Conservation (phyloP, 2,329 filamentous ascomycete genomes). For the Aspergillus brasiliensis region DNA sequence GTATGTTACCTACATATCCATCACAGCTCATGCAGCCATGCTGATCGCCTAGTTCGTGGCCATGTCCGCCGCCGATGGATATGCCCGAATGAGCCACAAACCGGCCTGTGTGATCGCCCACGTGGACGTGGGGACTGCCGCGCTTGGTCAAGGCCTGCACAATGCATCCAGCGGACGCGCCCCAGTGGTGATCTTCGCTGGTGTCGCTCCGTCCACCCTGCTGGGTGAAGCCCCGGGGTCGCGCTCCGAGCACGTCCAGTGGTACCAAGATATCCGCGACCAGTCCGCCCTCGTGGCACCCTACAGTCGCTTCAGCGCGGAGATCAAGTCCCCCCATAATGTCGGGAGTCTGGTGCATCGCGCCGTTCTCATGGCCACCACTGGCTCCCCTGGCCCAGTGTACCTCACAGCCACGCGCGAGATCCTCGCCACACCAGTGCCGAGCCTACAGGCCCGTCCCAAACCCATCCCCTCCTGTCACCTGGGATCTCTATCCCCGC, state of each 20-base stretch:
- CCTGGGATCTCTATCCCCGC: constrained; percentile 9
- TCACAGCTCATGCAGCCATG: too few species aligned
- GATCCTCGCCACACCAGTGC: constrained; percentile 59
- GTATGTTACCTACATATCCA: background rate
- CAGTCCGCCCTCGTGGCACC: constrained; percentile 76
- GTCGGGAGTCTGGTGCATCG: constrained; percentile 85
- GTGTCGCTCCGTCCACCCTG: constrained; percentile 12
- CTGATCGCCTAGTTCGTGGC: constrained; percentile 10
- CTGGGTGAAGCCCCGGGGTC: constrained; percentile 11
- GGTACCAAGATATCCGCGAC: constrained; percentile 78
- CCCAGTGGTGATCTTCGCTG: constrained; percentile 14
- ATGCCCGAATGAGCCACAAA: constrained; percentile 12
- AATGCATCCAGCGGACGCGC: constrained; percentile 17
- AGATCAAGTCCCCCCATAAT: constrained; percentile 79
- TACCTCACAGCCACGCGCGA: constrained; percentile 78
- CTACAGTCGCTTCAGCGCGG: constrained; percentile 79
- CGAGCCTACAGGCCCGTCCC: constrained; percentile 14
- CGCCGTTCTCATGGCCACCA: constrained; percentile 75
- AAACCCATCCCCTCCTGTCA: constrained; percentile 5
- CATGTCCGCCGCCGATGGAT: constrained; percentile 15
- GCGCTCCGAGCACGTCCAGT: constrained; percentile 56
- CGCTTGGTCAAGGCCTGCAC: constrained; percentile 14
- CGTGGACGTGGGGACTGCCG: constrained; percentile 16
- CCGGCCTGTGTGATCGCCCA: constrained; percentile 16
- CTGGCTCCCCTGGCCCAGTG: constrained; percentile 73